Percentiles rank a stretch among this genome's conserved stretches.
phyloP scores from a whole-genome alignment of 768 basidiomycete species.

The Sutorius australiensis region DNA sequence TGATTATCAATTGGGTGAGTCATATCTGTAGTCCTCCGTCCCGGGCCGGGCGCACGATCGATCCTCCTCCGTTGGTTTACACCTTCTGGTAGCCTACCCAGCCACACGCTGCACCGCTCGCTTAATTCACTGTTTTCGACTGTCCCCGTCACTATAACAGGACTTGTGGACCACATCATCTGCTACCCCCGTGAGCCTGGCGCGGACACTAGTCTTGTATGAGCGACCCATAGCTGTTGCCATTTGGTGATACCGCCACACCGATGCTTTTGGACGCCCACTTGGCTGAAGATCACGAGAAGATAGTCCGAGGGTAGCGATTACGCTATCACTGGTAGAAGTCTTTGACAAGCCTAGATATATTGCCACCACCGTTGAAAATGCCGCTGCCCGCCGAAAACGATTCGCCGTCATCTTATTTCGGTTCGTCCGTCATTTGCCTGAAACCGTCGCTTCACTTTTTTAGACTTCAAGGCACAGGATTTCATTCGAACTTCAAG shows the following conservation, averaged over 20 bases:
- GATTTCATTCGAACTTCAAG: neutral
- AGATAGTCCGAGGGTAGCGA: neutral
- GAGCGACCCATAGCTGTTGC: neutral
- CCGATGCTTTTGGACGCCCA: neutral
- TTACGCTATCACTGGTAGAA: neutral
- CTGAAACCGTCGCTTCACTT: neutral
- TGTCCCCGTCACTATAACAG: too few relatives aligned
- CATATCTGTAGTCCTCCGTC: neutral
- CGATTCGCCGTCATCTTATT: neutral
- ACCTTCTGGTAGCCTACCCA: neutral
- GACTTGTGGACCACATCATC: too few relatives aligned
- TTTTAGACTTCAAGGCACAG: conserved; percentile 2
- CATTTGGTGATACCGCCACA: neutral
- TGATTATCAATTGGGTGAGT: too few relatives aligned
- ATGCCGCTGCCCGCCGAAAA: neutral
- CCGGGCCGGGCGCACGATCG: neutral
- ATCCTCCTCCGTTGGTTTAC: neutral
- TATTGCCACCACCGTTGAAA: neutral
- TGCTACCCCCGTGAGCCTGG: neutral
- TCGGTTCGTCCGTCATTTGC: neutral
- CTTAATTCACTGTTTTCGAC: too few relatives aligned
- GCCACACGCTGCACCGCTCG: neutral
- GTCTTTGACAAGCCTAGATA: neutral
- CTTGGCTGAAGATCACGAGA: neutral
- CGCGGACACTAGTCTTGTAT: neutral